Conservation (phyloP, 495 filamentous ascomycete species). For the Tuber calosporum region DNA sequence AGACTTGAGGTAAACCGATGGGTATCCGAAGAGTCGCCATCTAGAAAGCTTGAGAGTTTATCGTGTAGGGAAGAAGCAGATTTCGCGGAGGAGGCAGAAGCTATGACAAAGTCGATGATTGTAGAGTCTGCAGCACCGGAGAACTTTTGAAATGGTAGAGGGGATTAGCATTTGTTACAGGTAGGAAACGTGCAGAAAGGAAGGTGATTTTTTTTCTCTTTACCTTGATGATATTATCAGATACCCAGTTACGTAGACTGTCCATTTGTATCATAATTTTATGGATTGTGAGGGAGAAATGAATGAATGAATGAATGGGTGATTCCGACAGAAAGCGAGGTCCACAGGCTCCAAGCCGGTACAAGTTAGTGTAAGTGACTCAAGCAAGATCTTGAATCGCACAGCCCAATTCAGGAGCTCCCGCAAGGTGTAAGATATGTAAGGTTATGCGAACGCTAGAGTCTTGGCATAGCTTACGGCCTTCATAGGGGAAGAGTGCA, state of each 20-base stretch:
- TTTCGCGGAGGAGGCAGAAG: conserved; percentile 53
- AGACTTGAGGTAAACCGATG: conserved; percentile 52
- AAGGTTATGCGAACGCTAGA: not conserved
- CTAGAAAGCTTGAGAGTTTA: conserved; percentile 52
- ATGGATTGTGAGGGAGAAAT: not conserved
- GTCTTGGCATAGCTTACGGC: not conserved
- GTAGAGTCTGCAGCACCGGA: conserved; percentile 57
- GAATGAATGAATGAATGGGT: not conserved
- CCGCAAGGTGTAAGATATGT: not conserved
- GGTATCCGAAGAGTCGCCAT: conserved; percentile 48
- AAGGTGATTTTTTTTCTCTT: not conserved
- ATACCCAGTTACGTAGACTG: conserved; percentile 43
- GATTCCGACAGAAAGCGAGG: not conserved
- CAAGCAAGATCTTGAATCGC: not conserved
- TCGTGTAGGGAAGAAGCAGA: conserved; percentile 51
- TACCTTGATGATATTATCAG: conserved; percentile 43
- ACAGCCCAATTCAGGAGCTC: not conserved
- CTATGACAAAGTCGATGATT: conserved; percentile 57
- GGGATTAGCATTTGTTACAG: not conserved
- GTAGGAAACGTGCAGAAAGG: not conserved
- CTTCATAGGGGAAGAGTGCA: not conserved
- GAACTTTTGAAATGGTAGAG: conserved; percentile 39
- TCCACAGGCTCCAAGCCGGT: not conserved
- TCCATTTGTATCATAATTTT: conserved; percentile 24
- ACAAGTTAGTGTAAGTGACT: not conserved